Evolutionary conservation across 2,329 filamentous ascomycete genomes (phyloP).

Genomic region (Arthrobotrys entomopaga): DNA sequence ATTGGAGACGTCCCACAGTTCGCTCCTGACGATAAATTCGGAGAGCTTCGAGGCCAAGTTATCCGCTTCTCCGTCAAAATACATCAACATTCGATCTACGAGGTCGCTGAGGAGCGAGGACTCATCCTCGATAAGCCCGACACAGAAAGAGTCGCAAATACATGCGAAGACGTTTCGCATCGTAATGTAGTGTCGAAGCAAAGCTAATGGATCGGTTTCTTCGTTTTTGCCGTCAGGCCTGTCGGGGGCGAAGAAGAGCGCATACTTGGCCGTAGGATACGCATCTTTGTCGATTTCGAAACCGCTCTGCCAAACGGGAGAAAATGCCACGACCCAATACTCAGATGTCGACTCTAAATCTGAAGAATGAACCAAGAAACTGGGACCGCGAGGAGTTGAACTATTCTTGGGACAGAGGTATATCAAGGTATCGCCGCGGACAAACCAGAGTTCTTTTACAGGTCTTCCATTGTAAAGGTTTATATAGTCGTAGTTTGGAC

Average conservation of each 20-base stretch:
- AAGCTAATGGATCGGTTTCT: slow-evolving; percentile 32
- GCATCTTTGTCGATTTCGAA: slow-evolving; percentile 37
- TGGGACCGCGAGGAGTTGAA: slow-evolving; percentile 23
- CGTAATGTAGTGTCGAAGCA: slow-evolving; percentile 44
- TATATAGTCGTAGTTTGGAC: slow-evolving; percentile 34
- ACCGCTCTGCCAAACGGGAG: slow-evolving; percentile 48
- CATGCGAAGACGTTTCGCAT: slow-evolving; percentile 53
- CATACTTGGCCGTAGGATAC: slow-evolving; percentile 37
- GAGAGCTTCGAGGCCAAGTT: slow-evolving; percentile 26
- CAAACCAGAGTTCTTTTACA: slow-evolving; percentile 37
- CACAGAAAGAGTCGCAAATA: slow-evolving; percentile 50
- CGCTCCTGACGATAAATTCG: slow-evolving; percentile 39
- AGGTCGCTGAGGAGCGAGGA: slow-evolving; percentile 43
- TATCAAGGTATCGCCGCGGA: slow-evolving; percentile 43
- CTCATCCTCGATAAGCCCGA: slow-evolving; percentile 36
- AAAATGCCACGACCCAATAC: slow-evolving; percentile 41
- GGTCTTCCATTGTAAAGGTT: slow-evolving; percentile 30
- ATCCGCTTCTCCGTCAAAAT: slow-evolving; percentile 44
- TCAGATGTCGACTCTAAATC: slow-evolving; percentile 35
- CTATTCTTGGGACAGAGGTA: slow-evolving; percentile 42
- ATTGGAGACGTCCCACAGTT: slow-evolving; percentile 52
- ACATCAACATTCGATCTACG: slow-evolving; percentile 52
- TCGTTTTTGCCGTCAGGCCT: slow-evolving; percentile 36
- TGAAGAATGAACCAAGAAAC: slow-evolving; percentile 38
- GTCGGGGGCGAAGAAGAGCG: slow-evolving; percentile 46